Evolutionary conservation across 106 monocot species (phyloP), one percentile per base, ranked within the genome.

Genomic region (Alisma plantagoaquatica): DNA sequence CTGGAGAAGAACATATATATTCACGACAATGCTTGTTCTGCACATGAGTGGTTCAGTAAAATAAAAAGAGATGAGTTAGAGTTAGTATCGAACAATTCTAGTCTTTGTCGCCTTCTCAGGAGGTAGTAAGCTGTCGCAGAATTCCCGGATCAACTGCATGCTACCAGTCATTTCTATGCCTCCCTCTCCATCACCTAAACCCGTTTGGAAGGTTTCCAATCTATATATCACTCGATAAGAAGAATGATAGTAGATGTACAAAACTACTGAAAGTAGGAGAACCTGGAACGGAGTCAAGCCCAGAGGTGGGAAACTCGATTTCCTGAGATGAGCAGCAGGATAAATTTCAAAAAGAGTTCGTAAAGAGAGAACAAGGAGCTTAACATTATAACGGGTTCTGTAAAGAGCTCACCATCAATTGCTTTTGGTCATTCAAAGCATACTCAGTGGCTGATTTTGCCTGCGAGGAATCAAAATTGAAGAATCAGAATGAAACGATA

Each of bases 231-330:
- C n/a, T n/a, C n/a, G n/a, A n/a, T n/a, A n/a, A n/a, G n/a, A n/a
- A n/a, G n/a, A n/a, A n/a, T n/a, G n/a, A n/a, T n/a, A n/a, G n/a
- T n/a, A n/a, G n/a, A n/a, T n/a, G n/a, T n/a, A n/a, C n/a, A n/a
- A 56, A 10, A 33, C 23, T 11, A 19, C 15, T 23, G 11, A 22
- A n/a, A 29, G 26, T 14, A 17, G 10, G 24, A 49, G 10, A 65
- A 94, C 88, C 94, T 81, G 94, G 87, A 32, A 94, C 88, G 57
- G 94, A 84, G 61, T 88, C 77, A 26, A 94, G 70, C 38, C 94
- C 81, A 31, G 87, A 56, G 52, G 94, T 87, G 54, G 94, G 94
- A 48, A 94, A 94, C 64, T 94, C 88, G 64, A 94, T 81, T 70
- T 94, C 88, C 94, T 91, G 84, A 32, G 24, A 7, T 7, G 35